Base-by-base conservation (phyloP, 805 yeast genomes). In the Saccharomycopsis schoenii region DNA sequence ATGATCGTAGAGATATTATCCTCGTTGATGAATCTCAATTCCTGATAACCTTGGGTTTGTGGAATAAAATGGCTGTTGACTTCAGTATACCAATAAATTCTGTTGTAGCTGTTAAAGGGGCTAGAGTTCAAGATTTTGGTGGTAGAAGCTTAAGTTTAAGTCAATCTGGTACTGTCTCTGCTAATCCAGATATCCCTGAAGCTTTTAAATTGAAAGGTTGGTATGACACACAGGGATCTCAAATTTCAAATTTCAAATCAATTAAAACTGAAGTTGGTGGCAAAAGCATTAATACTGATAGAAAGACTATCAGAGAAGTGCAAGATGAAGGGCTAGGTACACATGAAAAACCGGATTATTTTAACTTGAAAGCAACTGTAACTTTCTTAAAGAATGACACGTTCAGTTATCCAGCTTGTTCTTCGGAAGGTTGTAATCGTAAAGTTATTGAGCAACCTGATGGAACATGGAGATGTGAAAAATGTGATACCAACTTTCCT, bases 381-480 rank as follows among this genome's bases (percentile, higher is more conserved):
- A 80, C 83, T 60, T 87, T 78, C 68, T 75, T 91, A 59, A 85
- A 84, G 71, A 80, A 86, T 19, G 96, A 89, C 64, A 86, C 81
- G 67, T 84, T 92, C 71, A 83, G 89, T 56, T 94, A 94, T 72
- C 96, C 98, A 15, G 94, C 98, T 9, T 94, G 99, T 74, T 76
- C 80, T 41, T 77, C 80, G 56, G 86, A 83, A 55, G 83, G 80
- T 50, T 94, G 99, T 77, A 85, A 85, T 71, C 85, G 91, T 70
- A 94, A 94, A 74, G 89, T 91, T 37, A 75, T 87, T 54, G 89
- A 89, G 68, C 85, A 81, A 60, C 77, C 82, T 39, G 86, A 83
- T 68, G 89, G 87, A 14, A 77, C 85, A 17, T 92, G 96, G 96
- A 83, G 96, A 72, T 94, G 99, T 77, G 98, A 92, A 71, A 87